phyloP scores from a whole-genome alignment of 1,284 basidiomycete genomes.

The Apiotrichum porosum region DNA sequence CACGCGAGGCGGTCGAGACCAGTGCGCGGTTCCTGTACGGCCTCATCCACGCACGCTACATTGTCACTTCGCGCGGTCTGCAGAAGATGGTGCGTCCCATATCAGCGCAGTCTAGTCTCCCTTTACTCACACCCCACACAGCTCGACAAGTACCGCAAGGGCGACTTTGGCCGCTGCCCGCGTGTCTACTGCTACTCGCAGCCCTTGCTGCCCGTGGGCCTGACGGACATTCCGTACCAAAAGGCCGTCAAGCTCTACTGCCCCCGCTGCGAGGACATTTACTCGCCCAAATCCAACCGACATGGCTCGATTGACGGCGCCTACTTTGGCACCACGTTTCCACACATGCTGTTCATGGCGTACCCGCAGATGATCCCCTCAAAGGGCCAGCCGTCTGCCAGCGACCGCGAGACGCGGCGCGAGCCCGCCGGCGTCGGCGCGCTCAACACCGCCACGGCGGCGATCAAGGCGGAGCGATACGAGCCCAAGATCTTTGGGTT shows the following conservation, averaged over 20 bases:
- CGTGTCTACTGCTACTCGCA: constrained; percentile 88
- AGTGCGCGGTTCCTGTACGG: constrained; percentile 89
- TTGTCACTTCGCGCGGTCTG: constrained; percentile 85
- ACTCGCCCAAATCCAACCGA: constrained; percentile 87
- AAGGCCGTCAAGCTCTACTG: constrained; percentile 97
- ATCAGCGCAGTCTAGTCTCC: not conserved
- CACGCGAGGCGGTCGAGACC: constrained; percentile 63
- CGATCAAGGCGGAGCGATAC: constrained; percentile 82
- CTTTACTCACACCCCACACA: constrained; percentile 39
- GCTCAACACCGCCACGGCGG: constrained; percentile 66
- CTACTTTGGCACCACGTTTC: constrained; percentile 94
- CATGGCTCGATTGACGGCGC: constrained; percentile 95
- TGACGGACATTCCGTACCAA: constrained; percentile 89
- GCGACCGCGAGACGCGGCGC: constrained; percentile 46
- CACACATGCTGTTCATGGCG: constrained; percentile 90
- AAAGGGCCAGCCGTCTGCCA: constrained; percentile 58
- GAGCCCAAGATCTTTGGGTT: constrained; percentile 90
- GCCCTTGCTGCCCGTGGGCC: constrained; percentile 87
- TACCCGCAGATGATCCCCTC: constrained; percentile 84
- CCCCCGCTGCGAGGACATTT: constrained; percentile 92
- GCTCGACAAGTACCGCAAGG: constrained; percentile 95
- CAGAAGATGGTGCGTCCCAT: constrained; percentile 79
- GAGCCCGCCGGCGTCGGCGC: constrained; percentile 31
- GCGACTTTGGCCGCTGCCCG: constrained; percentile 92
- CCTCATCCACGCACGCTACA: constrained; percentile 94